phyloP scores from a whole-genome alignment of 1,284 basidiomycete genomes.

The Sanguinoderma infundibulare region DNA sequence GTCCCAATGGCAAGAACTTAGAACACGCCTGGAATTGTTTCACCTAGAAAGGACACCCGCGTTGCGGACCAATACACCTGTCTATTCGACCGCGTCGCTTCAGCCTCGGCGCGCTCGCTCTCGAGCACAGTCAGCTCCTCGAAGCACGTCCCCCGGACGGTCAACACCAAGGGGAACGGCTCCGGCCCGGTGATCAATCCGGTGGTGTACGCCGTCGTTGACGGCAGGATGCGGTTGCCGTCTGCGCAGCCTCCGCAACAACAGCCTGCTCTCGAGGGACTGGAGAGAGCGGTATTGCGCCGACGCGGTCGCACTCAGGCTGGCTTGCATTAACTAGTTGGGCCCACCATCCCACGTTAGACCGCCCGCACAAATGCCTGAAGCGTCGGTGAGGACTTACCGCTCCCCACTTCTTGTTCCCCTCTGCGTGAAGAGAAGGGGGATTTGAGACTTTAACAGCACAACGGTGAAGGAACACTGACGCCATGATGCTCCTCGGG shows the following conservation, averaged over 20 bases:
- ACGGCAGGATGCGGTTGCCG: too few relatives aligned
- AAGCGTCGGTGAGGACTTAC: not conserved
- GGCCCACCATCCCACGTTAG: not conserved
- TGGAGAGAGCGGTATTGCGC: conserved; percentile 10
- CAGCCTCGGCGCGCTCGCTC: not conserved
- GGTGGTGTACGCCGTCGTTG: not conserved
- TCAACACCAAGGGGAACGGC: not conserved
- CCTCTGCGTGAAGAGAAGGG: not conserved
- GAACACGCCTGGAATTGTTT: too few relatives aligned
- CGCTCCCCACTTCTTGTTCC: not conserved
- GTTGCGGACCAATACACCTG: too few relatives aligned
- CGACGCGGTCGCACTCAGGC: conserved; percentile 4
- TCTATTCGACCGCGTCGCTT: not conserved
- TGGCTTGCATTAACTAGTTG: conserved; percentile 9
- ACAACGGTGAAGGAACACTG: not conserved
- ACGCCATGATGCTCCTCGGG: conserved; percentile 10
- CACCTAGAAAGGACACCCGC: too few relatives aligned
- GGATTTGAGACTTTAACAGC: too few relatives aligned
- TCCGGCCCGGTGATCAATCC: not conserved
- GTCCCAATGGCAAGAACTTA: too few relatives aligned
- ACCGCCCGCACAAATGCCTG: not conserved
- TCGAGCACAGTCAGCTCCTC: not conserved
- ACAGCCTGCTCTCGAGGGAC: conserved; percentile 9
- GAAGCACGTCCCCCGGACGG: not conserved
- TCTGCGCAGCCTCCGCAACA: conserved; percentile 4